Evolutionary conservation across 163 green algal species (phyloP), one percentile per base, ranked within the genome.

Genomic region (Botryococcus braunii): DNA sequence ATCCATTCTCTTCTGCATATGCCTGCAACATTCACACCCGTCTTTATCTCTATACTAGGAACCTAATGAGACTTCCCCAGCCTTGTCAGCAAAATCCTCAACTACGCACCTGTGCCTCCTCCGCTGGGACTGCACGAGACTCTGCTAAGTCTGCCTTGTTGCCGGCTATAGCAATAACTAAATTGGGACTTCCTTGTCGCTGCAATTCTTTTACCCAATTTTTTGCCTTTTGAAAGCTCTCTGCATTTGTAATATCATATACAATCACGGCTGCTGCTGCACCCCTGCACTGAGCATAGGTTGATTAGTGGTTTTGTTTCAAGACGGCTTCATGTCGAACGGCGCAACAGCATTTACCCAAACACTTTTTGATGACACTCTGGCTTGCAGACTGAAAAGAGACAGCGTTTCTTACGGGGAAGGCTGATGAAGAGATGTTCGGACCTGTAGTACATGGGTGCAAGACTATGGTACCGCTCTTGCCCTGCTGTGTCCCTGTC

Each of bases 381-480:
- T n/a, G n/a, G n/a, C n/a, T n/a, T n/a, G n/a, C n/a, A n/a, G n/a
- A n/a, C n/a, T n/a, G n/a, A n/a, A n/a, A n/a, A n/a, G n/a, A n/a
- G n/a, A n/a, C n/a, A n/a, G n/a, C n/a, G n/a, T n/a, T n/a, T n/a
- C n/a, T n/a, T n/a, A n/a, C n/a, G n/a, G n/a, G n/a, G n/a, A n/a
- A n/a, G n/a, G n/a, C n/a, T n/a, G n/a, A 65, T 65, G 57, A n/a
- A 25, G 32, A 40, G 32, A 11, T 8, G 17, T 27, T 40, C 73
- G 38, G 11, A 85, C 83, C 90, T 84, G 83, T 99, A 99, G 74
- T 99, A 99, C 94, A 99, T 98, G 17, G 94, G 94, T 3, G 94
- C 94, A 39, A 99, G 79, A 47, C 84, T 95, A 77, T 98, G 94
- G 77, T 99, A 99, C 32, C 94, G 78, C 74, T 99, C 94, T 78